Conservation (phyloP, 805 yeast genomes). For the Wickerhamiella galacta region DNA sequence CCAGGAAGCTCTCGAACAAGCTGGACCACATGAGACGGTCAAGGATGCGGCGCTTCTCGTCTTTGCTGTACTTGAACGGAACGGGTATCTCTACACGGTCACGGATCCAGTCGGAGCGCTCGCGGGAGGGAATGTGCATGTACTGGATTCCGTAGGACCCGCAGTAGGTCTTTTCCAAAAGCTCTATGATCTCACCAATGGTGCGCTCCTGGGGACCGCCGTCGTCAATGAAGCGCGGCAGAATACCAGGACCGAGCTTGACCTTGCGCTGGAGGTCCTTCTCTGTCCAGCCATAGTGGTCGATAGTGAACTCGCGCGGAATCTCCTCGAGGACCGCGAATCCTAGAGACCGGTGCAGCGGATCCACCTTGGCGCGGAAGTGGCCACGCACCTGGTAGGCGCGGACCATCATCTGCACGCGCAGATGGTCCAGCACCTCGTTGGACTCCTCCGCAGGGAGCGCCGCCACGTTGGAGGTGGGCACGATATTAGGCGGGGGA, state of each 20-base stretch:
- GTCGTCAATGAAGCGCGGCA: constrained; percentile 69
- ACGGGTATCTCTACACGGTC: constrained; percentile 85
- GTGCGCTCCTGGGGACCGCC: constrained; percentile 47
- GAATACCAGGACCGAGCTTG: constrained; percentile 91
- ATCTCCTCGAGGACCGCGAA: constrained; percentile 29
- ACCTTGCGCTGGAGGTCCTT: constrained; percentile 69
- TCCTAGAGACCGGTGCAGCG: constrained; percentile 81
- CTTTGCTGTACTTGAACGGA: constrained; percentile 67
- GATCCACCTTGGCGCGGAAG: constrained; percentile 86
- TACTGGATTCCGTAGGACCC: constrained; percentile 84
- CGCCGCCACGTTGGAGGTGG: constrained; percentile 35
- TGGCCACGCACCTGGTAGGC: constrained; percentile 99
- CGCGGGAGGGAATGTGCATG: constrained; percentile 90
- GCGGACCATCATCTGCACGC: constrained; percentile 89
- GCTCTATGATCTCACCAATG: constrained; percentile 57
- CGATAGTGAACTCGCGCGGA: constrained; percentile 82
- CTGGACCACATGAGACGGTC: constrained; percentile 96
- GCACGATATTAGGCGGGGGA: constrained; percentile 85
- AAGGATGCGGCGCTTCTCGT: constrained; percentile 88
- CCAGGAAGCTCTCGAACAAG: constrained; percentile 78
- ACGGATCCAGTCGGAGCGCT: constrained; percentile 96
- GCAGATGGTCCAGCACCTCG: constrained; percentile 47
- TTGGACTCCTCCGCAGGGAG: constrained; percentile 20
- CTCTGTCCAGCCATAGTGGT: constrained; percentile 81
- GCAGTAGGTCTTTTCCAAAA: constrained; percentile 77